These are phyloP conservation scores for Agrocybe pediades DNA, from an alignment of 768 basidiomycete species.

Conservation along the genomic window DNA sequence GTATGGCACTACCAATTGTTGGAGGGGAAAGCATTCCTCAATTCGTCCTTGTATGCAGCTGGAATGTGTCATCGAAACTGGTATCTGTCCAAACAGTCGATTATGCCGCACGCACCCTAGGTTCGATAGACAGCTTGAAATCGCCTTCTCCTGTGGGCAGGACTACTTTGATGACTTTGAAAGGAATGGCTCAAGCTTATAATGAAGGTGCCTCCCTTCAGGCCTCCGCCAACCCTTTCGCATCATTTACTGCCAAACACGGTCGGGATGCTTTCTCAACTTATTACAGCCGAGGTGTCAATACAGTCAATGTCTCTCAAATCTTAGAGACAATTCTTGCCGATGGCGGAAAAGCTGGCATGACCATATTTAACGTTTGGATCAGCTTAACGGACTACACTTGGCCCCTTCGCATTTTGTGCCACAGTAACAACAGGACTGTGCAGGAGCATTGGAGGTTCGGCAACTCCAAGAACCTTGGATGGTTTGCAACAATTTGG, in stretches of 20 bases:
- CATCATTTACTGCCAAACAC: no score
- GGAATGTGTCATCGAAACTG: conserved; percentile 2
- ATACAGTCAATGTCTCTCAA: neutral
- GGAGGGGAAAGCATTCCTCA: neutral
- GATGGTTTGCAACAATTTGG: conserved; percentile 10
- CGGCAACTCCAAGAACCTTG: conserved; percentile 6
- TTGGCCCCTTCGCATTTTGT: neutral
- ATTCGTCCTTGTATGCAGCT: conserved; percentile 4
- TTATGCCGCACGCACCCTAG: neutral
- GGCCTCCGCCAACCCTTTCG: neutral
- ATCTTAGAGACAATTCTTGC: conserved; percentile 3
- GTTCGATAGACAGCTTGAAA: neutral
- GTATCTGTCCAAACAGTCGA: conserved; percentile 1
- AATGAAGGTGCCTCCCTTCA: neutral
- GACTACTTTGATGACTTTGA: conserved; percentile 2
- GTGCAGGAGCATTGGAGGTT: conserved; percentile 8
- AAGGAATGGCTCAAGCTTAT: conserved; percentile 7
- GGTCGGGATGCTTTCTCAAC: no score
- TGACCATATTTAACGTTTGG: neutral
- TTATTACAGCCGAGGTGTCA: neutral
- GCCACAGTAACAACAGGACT: conserved; percentile 2
- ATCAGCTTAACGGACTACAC: no score
- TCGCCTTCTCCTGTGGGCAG: conserved; percentile 4
- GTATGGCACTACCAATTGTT: neutral
- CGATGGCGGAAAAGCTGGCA: conserved; percentile 5